Conservation (phyloP, 2,329 filamentous ascomycete species). For the Leptosphaerulina australis region DNA sequence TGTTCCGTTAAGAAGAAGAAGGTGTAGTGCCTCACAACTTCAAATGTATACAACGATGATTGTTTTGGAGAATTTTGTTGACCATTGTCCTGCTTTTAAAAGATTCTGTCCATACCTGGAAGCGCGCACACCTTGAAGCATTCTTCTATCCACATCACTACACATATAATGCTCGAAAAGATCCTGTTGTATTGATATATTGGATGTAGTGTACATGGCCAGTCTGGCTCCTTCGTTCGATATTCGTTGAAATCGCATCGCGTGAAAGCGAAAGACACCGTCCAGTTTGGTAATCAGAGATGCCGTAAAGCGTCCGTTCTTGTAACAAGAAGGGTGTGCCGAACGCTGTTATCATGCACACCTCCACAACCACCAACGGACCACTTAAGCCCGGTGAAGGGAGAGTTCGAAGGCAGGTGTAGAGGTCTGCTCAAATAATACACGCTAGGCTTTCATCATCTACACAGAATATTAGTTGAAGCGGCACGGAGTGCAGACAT, state of each 20-base stretch:
- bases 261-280: constrained; percentile 45
- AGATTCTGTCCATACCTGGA: background rate
- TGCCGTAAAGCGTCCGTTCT: constrained; percentile 95
- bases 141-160: background rate
- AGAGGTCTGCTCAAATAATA: constrained; percentile 81
- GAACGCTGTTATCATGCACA: constrained; percentile 97
- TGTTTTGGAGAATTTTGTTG: background rate
- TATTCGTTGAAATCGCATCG: constrained; percentile 4
- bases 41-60: constrained; percentile 37
- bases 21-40: constrained; percentile 33
- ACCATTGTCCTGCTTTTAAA: too few species aligned
- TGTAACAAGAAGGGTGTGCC: constrained; percentile 99
- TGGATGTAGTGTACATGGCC: constrained; percentile 16
- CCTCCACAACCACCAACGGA: constrained; percentile 67
- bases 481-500: background rate
- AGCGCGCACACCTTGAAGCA: background rate
- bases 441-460: constrained; percentile 99
- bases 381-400: constrained; percentile 88
- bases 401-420: constrained; percentile 78
- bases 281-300: constrained; percentile 82
- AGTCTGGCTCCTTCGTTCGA: constrained; percentile 8
- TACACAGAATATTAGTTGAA: constrained; percentile 51
- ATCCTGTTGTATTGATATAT: constrained; percentile 13
- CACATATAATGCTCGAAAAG: background rate
- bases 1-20: constrained; percentile 43